A percentile compares a stretch with the other conserved stretches of the same genome.
phyloP scores from a whole-genome alignment of 768 basidiomycete genomes.

The Rhodosporidiobolus odoratus region DNA sequence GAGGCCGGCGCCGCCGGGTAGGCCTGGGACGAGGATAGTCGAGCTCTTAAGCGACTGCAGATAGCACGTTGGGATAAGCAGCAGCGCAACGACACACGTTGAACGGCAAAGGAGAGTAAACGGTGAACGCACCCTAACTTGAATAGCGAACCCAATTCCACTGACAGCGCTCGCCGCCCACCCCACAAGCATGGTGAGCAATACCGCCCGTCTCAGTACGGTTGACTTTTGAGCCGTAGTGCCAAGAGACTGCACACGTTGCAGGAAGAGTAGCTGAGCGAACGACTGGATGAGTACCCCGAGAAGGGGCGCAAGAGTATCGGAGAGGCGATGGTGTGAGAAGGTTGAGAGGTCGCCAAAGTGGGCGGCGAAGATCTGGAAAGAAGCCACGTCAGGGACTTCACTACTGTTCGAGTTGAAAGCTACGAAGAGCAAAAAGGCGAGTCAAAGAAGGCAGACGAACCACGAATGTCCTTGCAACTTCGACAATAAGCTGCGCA shows the following conservation, averaged over 20 bases:
- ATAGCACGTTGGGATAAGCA: neutral
- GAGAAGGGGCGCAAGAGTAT: neutral
- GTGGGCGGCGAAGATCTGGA: conserved; percentile 5
- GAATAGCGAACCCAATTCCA: neutral
- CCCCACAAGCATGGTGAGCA: neutral
- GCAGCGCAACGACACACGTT: neutral
- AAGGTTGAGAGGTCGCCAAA: neutral
- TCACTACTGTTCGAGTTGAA: neutral
- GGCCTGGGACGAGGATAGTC: neutral
- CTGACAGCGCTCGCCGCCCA: neutral
- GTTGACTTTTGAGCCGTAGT: no score
- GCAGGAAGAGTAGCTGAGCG: neutral
- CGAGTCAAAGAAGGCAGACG: neutral
- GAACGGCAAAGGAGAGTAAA: neutral
- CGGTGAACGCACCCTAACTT: neutral
- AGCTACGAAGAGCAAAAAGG: no score
- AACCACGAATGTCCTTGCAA: no score
- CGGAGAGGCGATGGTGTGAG: neutral
- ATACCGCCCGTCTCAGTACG: neutral
- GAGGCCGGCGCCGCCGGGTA: neutral
- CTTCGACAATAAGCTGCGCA: no score
- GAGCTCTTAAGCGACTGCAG: neutral
- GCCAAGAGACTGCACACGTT: neutral
- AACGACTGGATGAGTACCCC: neutral
- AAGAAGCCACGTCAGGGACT: neutral